Evolutionary conservation across 108 stramenopile genomes (phyloP).

Genomic region (Mediolabrus comicus): DNA sequence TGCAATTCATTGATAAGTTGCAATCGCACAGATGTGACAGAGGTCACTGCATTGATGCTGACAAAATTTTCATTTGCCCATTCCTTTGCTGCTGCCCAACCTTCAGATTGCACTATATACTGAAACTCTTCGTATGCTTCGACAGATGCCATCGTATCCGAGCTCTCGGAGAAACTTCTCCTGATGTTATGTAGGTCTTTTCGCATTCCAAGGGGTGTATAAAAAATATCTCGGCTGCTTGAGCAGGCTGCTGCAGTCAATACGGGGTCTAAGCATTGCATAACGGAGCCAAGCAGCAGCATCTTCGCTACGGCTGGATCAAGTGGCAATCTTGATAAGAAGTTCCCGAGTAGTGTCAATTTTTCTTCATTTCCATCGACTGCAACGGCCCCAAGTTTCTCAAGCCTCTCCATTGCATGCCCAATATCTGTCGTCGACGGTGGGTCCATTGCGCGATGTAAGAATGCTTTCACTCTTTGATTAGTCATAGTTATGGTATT

Average conservation of each 20-base stretch:
- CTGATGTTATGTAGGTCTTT: conserved; percentile 1
- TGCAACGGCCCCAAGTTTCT: conserved; percentile 56
- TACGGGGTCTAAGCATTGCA: conserved; percentile 62
- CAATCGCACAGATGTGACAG: conserved; percentile 3
- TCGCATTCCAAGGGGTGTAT: conserved; percentile 10
- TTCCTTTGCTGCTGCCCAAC: conserved; percentile 2
- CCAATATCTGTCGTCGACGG: conserved; percentile 51
- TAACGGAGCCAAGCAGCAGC: conserved; percentile 61
- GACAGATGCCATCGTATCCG: conserved; percentile 11
- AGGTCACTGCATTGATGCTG: conserved; percentile 14
- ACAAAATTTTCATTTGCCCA: conserved; percentile 21
- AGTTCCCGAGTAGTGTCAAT: conserved; percentile 81
- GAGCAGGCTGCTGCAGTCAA: conserved; percentile 67
- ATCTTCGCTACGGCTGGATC: conserved; percentile 73
- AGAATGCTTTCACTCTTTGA: conserved; percentile 46
- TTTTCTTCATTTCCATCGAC: conserved; percentile 16
- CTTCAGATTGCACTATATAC: not conserved
- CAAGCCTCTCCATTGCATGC: conserved; percentile 49
- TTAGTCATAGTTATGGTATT: conserved; percentile 61
- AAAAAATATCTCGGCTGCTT: conserved; percentile 17
- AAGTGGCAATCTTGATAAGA: conserved; percentile 77
- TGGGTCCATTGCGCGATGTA: conserved; percentile 75
- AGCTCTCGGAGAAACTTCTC: conserved; percentile 4
- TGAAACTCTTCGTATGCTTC: conserved; percentile 18
- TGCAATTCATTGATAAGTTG: conserved; percentile 17